Evolutionary conservation across 2,329 filamentous ascomycete genomes (phyloP), one percentile per base, ranked within the genome.

Genomic region (Bretziella fagacearum): DNA sequence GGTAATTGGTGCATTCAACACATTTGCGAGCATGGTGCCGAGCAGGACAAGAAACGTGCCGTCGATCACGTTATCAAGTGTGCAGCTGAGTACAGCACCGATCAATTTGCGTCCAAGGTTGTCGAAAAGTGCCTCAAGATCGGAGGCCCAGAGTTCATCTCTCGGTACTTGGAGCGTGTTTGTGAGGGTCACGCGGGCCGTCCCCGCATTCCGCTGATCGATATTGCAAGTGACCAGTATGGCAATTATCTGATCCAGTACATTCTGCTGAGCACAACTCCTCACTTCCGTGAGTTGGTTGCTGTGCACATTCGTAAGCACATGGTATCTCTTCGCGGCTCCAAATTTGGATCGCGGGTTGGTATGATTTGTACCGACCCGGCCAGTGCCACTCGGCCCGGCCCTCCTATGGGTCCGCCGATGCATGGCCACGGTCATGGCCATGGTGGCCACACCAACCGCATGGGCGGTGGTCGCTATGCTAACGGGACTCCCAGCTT

Each of bases 1-100:
- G 91, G 91, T 48, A 98, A 98, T 62, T 98, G 91, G 91, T 98
- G 91, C 66, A 96, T 98, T 57, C 91, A 98, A 65, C 91, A 98
- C 64, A 86, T 98, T 56, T 98, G 91, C 63, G 91, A 98, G 63
- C 91, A 98, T 59, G 89, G 93, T 44, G 81, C 81, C 49, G 82
- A 87, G 26, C 79, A 81, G 33, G 93, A 98, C 63, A 87, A 89
- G 56, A 89, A 81, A 63, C 81, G 87, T 55, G 91, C 93, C 37
- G 81, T 95, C 57, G 89, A 98, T 55, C 89, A 96, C 62, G 89
- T 98, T 57, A 81, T 98, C 54, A 81, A 81, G 53, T 93, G 85
- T 63, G 84, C 87, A 26, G 83, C 85, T 13, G 87, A 95, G 63
- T 98, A 96, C 65, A 96, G 89, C 64, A 95, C 93, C 74, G 91